A percentile compares a stretch with the other conserved stretches of the same genome.
phyloP scores from a whole-genome alignment of 345 rosid species.

The Lepidium africanum region DNA sequence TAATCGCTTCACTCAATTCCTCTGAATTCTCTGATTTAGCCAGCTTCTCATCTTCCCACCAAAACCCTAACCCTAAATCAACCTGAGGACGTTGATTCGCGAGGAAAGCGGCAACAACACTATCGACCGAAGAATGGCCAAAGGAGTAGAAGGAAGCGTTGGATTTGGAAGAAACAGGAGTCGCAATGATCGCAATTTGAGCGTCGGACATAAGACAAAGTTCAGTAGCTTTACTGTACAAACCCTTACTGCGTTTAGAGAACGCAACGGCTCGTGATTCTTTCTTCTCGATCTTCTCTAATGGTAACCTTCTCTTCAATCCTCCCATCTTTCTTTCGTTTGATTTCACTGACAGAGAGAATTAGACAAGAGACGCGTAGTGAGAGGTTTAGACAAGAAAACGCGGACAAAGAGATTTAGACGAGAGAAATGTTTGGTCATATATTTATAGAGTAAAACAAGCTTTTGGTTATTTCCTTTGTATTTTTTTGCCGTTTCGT shows the following conservation, averaged over 20 bases:
- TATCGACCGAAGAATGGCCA: constrained; percentile 17
- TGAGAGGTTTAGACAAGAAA: too few relatives aligned
- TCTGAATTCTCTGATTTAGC: neutral
- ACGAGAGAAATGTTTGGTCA: too few relatives aligned
- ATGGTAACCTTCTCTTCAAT: neutral
- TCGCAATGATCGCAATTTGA: neutral
- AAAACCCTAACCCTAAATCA: neutral
- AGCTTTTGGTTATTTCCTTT: neutral
- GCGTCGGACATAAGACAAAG: constrained; percentile 12
- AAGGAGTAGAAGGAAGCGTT: constrained; percentile 3
- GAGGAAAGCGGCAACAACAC: constrained; percentile 17
- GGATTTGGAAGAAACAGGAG: constrained; percentile 7
- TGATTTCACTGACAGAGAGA: neutral
- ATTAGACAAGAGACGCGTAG: too few relatives aligned
- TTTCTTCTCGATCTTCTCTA: neutral
- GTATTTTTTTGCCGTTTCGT: too few relatives aligned
- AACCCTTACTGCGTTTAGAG: constrained; percentile 18
- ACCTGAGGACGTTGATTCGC: neutral
- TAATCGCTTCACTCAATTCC: neutral
- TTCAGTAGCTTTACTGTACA: constrained; percentile 9
- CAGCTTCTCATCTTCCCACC: constrained; percentile 13
- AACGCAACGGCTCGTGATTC: neutral
- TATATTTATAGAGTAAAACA: neutral
- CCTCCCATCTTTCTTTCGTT: constrained; percentile 3
- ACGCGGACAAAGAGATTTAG: too few relatives aligned